Conservation (phyloP, 2,329 filamentous ascomycete species). For the Parascedosporium putredinis region DNA sequence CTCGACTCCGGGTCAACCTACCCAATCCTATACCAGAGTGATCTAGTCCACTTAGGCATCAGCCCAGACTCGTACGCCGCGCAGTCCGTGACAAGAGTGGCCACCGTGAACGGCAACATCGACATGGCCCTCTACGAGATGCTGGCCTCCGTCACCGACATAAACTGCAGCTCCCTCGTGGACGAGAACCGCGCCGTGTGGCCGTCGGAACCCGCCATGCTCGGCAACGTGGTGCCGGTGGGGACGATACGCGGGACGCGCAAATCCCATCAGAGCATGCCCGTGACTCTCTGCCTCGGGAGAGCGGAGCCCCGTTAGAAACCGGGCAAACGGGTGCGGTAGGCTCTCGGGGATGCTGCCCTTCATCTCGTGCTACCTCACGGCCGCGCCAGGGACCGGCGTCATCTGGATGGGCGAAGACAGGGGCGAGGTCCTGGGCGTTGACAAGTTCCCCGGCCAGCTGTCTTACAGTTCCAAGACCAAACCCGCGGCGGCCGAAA, state of each 20-base stretch:
- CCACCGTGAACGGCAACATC: constrained; percentile 13
- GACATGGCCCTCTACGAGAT: constrained; percentile 24
- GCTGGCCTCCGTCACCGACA: constrained; percentile 19
- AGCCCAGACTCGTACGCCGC: constrained; percentile 23
- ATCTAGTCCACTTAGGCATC: constrained; percentile 25
- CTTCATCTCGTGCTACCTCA: constrained; percentile 30
- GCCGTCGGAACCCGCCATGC: constrained; percentile 10
- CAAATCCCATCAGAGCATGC: not conserved
- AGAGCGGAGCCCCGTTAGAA: not conserved
- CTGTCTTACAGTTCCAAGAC: constrained; percentile 10
- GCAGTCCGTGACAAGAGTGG: constrained; percentile 18
- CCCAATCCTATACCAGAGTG: constrained; percentile 24
- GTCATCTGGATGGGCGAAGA: constrained; percentile 31
- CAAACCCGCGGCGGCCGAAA: not conserved
- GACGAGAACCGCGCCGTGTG: constrained; percentile 12
- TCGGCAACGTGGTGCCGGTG: constrained; percentile 13
- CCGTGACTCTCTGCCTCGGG: not conserved
- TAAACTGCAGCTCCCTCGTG: constrained; percentile 18
- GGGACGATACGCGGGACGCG: constrained; percentile 6
- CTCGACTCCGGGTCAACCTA: constrained; percentile 33
- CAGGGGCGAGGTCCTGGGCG: constrained; percentile 31
- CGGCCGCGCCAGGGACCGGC: constrained; percentile 25
- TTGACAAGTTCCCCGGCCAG: constrained; percentile 27
- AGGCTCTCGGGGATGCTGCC: constrained; percentile 32
- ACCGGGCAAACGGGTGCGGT: constrained; percentile 5